Conservation (phyloP, 306 rosid species). For the Acacia crassicarpa region DNA sequence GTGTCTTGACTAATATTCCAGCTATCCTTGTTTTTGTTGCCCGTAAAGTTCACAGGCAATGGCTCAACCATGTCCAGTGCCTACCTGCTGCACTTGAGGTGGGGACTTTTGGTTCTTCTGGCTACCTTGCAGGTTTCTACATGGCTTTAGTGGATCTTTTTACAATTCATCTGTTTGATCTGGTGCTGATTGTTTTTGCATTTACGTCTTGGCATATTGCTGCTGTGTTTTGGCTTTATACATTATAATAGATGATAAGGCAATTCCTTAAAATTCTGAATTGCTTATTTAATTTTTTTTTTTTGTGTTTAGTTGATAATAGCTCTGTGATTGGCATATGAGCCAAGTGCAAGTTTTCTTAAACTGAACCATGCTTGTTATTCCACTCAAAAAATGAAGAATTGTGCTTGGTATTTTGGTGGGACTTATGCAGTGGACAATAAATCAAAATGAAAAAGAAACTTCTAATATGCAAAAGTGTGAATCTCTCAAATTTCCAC, state of each 20-base stretch:
- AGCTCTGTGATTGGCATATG: not conserved
- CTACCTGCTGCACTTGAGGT: conserved; percentile 99
- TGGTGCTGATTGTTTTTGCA: conserved; percentile 15
- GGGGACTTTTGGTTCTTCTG: conserved; percentile 58
- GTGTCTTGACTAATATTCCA: conserved; percentile 85
- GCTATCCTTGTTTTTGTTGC: conserved; percentile 99
- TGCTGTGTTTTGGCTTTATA: conserved; percentile 20
- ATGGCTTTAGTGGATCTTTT: conserved; percentile 45
- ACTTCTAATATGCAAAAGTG: not conserved
- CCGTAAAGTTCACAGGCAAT: conserved; percentile 91
- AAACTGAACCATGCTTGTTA: no score
- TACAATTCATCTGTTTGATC: conserved; percentile 17
- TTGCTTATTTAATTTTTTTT: conserved; percentile 22
- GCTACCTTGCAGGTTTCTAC: conserved; percentile 51
- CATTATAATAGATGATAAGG: not conserved
- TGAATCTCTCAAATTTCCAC: conserved; percentile 12
- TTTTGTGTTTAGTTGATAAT: conserved; percentile 18
- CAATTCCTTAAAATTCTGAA: not conserved
- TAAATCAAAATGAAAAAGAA: not conserved
- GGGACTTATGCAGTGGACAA: not conserved
- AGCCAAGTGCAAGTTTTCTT: not conserved
- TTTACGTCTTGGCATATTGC: conserved; percentile 7
- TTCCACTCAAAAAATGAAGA: no score
- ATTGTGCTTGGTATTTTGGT: not conserved
- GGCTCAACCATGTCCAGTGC: conserved; percentile 77